Conservation (phyloP, 768 basidiomycete genomes). For the Mycena venus region DNA sequence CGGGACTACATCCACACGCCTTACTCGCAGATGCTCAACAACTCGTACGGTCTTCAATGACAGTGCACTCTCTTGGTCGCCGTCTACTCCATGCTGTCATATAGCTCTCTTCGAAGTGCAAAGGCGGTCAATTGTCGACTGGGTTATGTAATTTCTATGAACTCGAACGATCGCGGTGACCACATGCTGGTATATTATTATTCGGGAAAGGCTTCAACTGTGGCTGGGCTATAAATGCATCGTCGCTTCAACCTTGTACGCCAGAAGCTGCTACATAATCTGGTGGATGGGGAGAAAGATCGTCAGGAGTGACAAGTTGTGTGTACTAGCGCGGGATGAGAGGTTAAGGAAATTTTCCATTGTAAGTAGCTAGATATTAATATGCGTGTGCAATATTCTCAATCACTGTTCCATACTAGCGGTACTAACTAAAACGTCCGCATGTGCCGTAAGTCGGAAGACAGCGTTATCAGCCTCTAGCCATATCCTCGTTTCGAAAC, state of each 20-base stretch:
- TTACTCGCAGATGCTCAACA: slow-evolving; percentile 19
- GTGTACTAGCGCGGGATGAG: neutral
- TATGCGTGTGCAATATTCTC: neutral
- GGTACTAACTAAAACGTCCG: too few species aligned
- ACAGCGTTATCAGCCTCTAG: neutral
- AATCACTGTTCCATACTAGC: too few species aligned
- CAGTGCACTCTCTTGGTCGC: neutral
- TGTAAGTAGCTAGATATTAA: neutral
- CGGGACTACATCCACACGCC: slow-evolving; percentile 34
- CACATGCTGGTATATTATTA: slow-evolving; percentile 8
- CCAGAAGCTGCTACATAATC: neutral
- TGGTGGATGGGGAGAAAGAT: neutral
- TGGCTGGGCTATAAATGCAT: neutral
- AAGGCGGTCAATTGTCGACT: neutral
- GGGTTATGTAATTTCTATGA: neutral
- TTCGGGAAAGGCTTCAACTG: neutral
- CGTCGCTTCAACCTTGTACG: neutral
- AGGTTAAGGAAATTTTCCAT: neutral
- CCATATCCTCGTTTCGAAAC: neutral
- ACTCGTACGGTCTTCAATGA: slow-evolving; percentile 30
- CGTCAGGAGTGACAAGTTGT: neutral
- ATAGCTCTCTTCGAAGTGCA: neutral
- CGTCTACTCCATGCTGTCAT: neutral
- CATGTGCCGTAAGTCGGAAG: neutral
- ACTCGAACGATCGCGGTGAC: neutral